Conservation (phyloP, 345 rosid species). For the Nephelium lappaceum region DNA sequence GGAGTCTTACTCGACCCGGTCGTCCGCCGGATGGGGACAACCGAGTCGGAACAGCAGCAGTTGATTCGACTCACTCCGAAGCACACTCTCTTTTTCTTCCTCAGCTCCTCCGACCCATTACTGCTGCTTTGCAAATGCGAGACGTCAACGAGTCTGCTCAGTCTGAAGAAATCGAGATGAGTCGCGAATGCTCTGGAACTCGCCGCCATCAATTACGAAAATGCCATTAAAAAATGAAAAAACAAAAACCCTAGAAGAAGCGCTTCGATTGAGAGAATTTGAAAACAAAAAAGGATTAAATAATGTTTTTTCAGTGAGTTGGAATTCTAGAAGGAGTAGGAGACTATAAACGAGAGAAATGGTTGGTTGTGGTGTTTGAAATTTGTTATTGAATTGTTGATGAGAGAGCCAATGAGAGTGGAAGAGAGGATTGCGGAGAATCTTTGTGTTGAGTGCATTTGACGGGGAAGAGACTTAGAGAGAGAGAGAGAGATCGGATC, state of each 20-base stretch:
- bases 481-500: conserved; percentile 33
- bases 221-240: conserved; percentile 37
- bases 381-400: not conserved
- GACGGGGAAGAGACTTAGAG: conserved; percentile 1
- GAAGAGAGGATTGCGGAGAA: conserved; percentile 29
- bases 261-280: not conserved
- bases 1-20: conserved; percentile 32
- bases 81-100: conserved; percentile 35
- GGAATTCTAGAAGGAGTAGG: conserved; percentile 4
- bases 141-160: conserved; percentile 23
- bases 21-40: conserved; percentile 52
- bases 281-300: not conserved
- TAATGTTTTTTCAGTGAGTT: not conserved
- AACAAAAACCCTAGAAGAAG: conserved; percentile 30
- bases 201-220: conserved; percentile 61
- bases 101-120: conserved; percentile 32
- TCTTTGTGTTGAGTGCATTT: conserved; percentile 22
- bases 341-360: not conserved
- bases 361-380: not conserved
- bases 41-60: conserved; percentile 66
- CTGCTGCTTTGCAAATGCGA: conserved; percentile 25
- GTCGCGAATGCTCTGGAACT: conserved; percentile 56
- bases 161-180: conserved; percentile 66
- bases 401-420: conserved; percentile 6
- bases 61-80: conserved; percentile 34